Percentiles rank a stretch among this genome's conserved stretches.
Evolutionary conservation across 2,329 filamentous ascomycete genomes (phyloP).

Genomic region (Diaporthe australafricana): DNA sequence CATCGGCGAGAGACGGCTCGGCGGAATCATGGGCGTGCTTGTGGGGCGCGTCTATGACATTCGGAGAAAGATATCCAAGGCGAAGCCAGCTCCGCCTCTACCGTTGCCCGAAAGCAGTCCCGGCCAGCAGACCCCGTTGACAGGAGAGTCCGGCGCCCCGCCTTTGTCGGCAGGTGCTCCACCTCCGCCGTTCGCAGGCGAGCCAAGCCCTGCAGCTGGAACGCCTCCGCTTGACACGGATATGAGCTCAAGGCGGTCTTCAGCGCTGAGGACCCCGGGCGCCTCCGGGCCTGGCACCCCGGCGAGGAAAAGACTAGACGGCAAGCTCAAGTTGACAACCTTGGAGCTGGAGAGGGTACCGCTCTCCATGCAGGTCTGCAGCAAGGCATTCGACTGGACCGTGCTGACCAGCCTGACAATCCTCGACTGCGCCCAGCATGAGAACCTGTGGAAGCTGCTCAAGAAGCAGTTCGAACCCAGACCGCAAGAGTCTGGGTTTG

Average conservation of each 20-base stretch:
- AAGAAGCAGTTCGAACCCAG: slow-evolving; percentile 69
- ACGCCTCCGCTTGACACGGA: slow-evolving; percentile 18
- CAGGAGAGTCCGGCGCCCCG: slow-evolving; percentile 14
- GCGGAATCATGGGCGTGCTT: slow-evolving; percentile 76
- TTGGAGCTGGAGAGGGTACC: slow-evolving; percentile 81
- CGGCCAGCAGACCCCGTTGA: slow-evolving; percentile 2
- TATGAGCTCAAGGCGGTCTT: slow-evolving; percentile 23
- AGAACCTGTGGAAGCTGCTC: slow-evolving; percentile 80
- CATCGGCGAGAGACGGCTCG: slow-evolving; percentile 72
- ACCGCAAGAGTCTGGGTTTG: slow-evolving; percentile 43
- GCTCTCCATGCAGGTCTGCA: slow-evolving; percentile 78
- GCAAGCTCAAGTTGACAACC: slow-evolving; percentile 74
- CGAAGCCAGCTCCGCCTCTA: slow-evolving; percentile 15
- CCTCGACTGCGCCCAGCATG: slow-evolving; percentile 78
- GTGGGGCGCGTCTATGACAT: slow-evolving; percentile 76
- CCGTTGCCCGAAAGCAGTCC: slow-evolving; percentile 1
- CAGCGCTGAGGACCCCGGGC: slow-evolving; percentile 1
- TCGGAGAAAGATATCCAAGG: slow-evolving; percentile 44
- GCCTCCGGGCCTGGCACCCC: slow-evolving; percentile 18
- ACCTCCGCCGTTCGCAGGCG: not conserved
- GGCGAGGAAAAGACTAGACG: slow-evolving; percentile 58
- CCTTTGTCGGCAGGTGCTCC: not conserved
- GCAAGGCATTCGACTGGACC: slow-evolving; percentile 80
- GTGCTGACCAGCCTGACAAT: slow-evolving; percentile 78
- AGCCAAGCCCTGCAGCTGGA: slow-evolving; percentile 15